Percentiles rank a stretch among this genome's conserved stretches.
Conservation (phyloP, 139 green algal species). For the Helicosporidium sp. region DNA sequence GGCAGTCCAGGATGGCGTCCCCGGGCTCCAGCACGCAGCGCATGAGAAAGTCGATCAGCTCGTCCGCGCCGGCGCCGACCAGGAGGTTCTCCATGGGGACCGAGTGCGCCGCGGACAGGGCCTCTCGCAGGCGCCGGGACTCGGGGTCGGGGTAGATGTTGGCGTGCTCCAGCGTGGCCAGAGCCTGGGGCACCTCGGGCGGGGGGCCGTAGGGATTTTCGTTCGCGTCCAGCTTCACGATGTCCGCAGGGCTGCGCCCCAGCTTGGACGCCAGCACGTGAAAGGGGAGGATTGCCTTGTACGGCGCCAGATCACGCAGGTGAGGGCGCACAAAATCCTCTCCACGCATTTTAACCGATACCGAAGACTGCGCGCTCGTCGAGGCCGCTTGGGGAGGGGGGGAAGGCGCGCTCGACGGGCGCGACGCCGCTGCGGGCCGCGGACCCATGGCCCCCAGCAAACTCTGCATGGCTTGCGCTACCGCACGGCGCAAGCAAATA, state of each 20-base stretch:
- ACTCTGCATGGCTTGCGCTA: no score
- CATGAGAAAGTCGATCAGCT: constrained; percentile 90
- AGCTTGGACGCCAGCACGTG: constrained; percentile 68
- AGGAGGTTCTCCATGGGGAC: constrained; percentile 75
- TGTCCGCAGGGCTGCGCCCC: constrained; percentile 60
- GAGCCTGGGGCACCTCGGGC: constrained; percentile 70
- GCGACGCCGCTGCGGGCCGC: no score
- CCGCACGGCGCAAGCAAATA: no score
- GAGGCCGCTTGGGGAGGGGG: background rate
- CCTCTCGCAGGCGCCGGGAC: constrained; percentile 49
- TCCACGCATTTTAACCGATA: no score
- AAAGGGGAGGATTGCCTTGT: constrained; percentile 96
- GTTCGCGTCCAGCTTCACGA: constrained; percentile 98
- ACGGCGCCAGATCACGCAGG: constrained; percentile 68
- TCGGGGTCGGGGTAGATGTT: constrained; percentile 98
- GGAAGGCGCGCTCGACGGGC: background rate
- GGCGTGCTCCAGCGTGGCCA: constrained; percentile 73
- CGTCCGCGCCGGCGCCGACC: constrained; percentile 82
- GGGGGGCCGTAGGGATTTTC: constrained; percentile 97
- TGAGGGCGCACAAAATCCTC: constrained; percentile 66
- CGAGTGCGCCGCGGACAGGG: constrained; percentile 44
- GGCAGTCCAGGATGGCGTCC: constrained; percentile 79
- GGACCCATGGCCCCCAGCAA: no score
- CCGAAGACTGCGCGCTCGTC: background rate
- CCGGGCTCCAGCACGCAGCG: constrained; percentile 77